Evolutionary conservation across 2,329 filamentous ascomycete species (phyloP).

Genomic region (Fusarium fracticaudum): DNA sequence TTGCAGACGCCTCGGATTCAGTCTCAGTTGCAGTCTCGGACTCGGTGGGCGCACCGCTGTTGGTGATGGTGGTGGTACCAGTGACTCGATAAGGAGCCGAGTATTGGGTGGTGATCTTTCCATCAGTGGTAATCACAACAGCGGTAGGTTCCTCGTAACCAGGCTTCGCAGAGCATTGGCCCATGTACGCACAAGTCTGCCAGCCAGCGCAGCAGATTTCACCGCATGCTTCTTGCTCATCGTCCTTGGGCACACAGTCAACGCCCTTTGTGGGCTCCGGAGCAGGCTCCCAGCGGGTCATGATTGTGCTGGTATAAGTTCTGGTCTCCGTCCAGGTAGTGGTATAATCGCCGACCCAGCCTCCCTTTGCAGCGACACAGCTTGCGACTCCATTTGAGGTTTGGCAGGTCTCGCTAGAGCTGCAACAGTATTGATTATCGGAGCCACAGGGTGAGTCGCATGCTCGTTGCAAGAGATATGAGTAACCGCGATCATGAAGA

Average conservation of each 20-base stretch:
- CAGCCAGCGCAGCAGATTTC: constrained; percentile 74
- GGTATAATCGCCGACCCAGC: constrained; percentile 54
- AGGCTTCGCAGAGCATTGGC: constrained; percentile 66
- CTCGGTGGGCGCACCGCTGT: constrained; percentile 59
- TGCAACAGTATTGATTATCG: constrained; percentile 66
- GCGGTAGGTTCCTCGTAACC: constrained; percentile 56
- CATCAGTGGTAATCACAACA: constrained; percentile 56
- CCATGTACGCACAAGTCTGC: constrained; percentile 71
- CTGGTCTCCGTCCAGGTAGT: constrained; percentile 70
- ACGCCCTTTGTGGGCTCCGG: constrained; percentile 56
- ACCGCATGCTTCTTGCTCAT: constrained; percentile 71
- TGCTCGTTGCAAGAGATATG: constrained; percentile 59
- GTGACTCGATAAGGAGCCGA: constrained; percentile 62
- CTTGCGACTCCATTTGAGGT: constrained; percentile 61
- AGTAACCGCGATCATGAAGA: constrained; percentile 59
- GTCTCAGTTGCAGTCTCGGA: constrained; percentile 60
- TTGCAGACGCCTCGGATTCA: constrained; percentile 62
- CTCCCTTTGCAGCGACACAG: constrained; percentile 54
- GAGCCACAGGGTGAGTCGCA: constrained; percentile 65
- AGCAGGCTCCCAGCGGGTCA: constrained; percentile 58
- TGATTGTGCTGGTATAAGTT: constrained; percentile 68
- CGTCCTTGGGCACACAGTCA: constrained; percentile 61
- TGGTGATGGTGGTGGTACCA: constrained; percentile 63
- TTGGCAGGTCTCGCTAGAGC: constrained; percentile 58
- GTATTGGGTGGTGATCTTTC: constrained; percentile 64